Percentiles rank a stretch among this genome's conserved stretches.
Evolutionary conservation across 2,329 filamentous ascomycete genomes (phyloP).

Genomic region (Phialophora expanda): DNA sequence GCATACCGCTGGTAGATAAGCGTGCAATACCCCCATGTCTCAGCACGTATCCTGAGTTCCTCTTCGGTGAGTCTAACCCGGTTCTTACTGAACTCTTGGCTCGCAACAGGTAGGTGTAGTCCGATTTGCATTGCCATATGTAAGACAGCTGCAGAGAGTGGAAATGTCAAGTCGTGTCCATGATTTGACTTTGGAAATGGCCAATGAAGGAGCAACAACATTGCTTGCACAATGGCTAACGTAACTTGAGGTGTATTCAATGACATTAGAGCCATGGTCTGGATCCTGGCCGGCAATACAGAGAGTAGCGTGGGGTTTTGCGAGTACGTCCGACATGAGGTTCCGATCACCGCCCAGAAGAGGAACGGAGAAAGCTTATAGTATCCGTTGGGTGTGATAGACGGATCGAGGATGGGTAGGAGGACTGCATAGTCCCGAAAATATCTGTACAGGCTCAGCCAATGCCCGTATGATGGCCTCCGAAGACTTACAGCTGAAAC

Average conservation of each 20-base stretch:
- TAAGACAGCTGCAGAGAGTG: constrained; percentile 47
- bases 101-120: constrained; percentile 50
- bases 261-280: constrained; percentile 45
- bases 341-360: constrained; percentile 72
- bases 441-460: constrained; percentile 41
- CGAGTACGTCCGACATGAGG: constrained; percentile 46
- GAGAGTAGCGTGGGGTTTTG: constrained; percentile 48
- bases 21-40: constrained; percentile 50
- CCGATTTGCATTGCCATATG: constrained; percentile 53
- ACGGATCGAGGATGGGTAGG: constrained; percentile 48
- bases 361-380: constrained; percentile 78
- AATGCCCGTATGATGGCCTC: background rate
- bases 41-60: constrained; percentile 47
- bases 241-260: constrained; percentile 42
- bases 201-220: constrained; percentile 49
- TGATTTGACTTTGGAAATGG: constrained; percentile 47
- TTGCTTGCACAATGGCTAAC: constrained; percentile 47
- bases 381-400: constrained; percentile 72
- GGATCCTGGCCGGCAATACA: constrained; percentile 44
- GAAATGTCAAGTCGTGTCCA: constrained; percentile 46
- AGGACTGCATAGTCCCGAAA: constrained; percentile 48
- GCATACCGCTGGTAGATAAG: constrained; percentile 49
- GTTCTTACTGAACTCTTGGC: constrained; percentile 49
- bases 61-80: constrained; percentile 44
- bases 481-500: constrained; percentile 44